Conservation (phyloP, 352 stramenopile species). For the Phytophthora aleatoria region DNA sequence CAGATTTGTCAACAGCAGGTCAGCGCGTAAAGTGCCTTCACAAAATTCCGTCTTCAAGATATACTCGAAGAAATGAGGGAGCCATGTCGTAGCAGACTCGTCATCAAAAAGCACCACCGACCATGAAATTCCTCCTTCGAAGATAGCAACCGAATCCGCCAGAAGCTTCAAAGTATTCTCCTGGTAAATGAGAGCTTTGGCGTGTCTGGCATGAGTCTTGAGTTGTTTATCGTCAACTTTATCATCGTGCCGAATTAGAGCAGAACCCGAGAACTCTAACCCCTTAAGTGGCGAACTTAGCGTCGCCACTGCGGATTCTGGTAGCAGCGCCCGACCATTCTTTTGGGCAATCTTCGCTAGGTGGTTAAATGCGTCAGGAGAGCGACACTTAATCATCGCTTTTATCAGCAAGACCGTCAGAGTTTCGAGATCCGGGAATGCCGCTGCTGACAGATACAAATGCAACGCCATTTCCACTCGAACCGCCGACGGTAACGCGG, state of each 20-base stretch:
- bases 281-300: conserved; percentile 33
- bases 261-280: conserved; percentile 34
- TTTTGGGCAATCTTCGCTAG: conserved; percentile 37
- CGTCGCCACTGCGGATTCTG: conserved; percentile 24
- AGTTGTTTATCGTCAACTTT: conserved; percentile 15
- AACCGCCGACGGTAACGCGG: conserved; percentile 27
- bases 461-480: conserved; percentile 46
- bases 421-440: conserved; percentile 41
- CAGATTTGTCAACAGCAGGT: conserved; percentile 28
- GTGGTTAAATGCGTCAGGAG: conserved; percentile 29
- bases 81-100: conserved; percentile 30
- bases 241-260: conserved; percentile 19
- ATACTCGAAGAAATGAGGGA: conserved; percentile 43
- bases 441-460: conserved; percentile 33
- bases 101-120: conserved; percentile 31
- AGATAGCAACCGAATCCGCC: conserved; percentile 20
- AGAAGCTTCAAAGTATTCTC: conserved; percentile 38
- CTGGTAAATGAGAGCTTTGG: conserved; percentile 40
- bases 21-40: conserved; percentile 19
- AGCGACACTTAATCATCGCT: conserved; percentile 46
- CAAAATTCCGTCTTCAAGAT: conserved; percentile 33
- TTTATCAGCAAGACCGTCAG: conserved; percentile 42
- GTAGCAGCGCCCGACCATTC: conserved; percentile 28
- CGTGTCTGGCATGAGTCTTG: conserved; percentile 14
- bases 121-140: conserved; percentile 28